Evolutionary conservation across 2,329 filamentous ascomycete species (phyloP).

Genomic region (Colletotrichum higginsianum): DNA sequence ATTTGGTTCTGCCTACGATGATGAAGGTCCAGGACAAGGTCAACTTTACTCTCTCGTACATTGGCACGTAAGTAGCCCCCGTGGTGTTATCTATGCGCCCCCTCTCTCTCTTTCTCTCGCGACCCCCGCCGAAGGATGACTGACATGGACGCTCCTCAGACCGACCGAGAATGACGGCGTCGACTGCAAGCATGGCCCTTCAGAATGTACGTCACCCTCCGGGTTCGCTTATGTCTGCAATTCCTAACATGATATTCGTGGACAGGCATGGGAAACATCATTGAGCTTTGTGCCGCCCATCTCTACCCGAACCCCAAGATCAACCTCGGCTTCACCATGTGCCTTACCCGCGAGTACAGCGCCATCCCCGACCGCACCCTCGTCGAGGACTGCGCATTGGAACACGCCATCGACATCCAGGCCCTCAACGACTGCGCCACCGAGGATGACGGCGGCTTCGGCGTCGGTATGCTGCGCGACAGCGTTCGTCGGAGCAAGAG

Average conservation of each 20-base stretch:
- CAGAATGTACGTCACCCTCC: slow-evolving; percentile 72
- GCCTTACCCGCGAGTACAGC: slow-evolving; percentile 81
- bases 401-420: slow-evolving; percentile 89
- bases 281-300: slow-evolving; percentile 90
- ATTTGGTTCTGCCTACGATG: slow-evolving; percentile 90
- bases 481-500: slow-evolving; percentile 76
- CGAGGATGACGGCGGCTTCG: slow-evolving; percentile 80
- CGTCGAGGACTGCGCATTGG: slow-evolving; percentile 88
- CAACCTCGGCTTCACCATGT: slow-evolving; percentile 94
- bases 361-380: slow-evolving; percentile 85
- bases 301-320: slow-evolving; percentile 89
- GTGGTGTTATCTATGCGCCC: too few relatives aligned
- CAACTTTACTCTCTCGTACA: slow-evolving; percentile 91
- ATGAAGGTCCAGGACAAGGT: slow-evolving; percentile 85
- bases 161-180: slow-evolving; percentile 85
- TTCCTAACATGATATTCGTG: background rate
- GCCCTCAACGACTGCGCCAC: slow-evolving; percentile 87
- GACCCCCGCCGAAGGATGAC: slow-evolving; percentile 8
- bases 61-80: slow-evolving; percentile 76
- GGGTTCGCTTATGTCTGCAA: too few relatives aligned
- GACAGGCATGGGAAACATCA: slow-evolving; percentile 85
- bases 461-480: slow-evolving; percentile 75
- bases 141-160: slow-evolving; percentile 53
- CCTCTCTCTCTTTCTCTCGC: background rate
- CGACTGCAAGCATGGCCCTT: slow-evolving; percentile 88